Percentiles rank a stretch among this genome's conserved stretches.
Conservation (phyloP, 2,329 filamentous ascomycete genomes). For the Neopestalotiopsis sp. region DNA sequence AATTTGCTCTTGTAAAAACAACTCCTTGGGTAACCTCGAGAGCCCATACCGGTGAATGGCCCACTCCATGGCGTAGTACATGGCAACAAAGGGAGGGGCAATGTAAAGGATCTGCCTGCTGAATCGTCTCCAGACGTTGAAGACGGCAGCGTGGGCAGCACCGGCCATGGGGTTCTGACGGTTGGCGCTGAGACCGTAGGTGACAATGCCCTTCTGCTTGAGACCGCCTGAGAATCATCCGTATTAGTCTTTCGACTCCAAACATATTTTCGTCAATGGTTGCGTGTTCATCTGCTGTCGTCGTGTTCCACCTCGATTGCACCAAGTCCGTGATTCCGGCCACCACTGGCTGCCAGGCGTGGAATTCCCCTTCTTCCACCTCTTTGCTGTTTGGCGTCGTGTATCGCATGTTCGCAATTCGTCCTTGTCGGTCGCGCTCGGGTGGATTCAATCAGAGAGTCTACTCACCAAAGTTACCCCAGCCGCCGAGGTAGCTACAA, state of each 20-base stretch:
- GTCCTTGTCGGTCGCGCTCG: constrained; percentile 3
- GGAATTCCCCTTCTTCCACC: background rate
- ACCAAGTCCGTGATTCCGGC: background rate
- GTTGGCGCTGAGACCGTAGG: constrained; percentile 83
- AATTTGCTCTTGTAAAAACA: background rate
- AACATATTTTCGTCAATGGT: background rate
- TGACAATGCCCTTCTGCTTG: constrained; percentile 68
- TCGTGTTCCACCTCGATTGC: background rate
- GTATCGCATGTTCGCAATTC: constrained; percentile 18
- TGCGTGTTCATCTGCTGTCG: background rate
- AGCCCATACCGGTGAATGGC: constrained; percentile 80
- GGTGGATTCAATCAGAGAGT: background rate
- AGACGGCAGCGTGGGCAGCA: constrained; percentile 78
- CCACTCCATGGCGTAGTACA: constrained; percentile 87
- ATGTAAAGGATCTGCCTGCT: constrained; percentile 87
- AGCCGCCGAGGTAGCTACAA: constrained; percentile 73
- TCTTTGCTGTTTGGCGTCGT: constrained; percentile 24
- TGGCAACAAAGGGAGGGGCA: constrained; percentile 75
- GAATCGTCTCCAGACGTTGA: constrained; percentile 91
- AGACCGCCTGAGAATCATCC: constrained; percentile 49
- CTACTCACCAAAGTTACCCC: constrained; percentile 76
- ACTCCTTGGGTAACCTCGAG: constrained; percentile 56
- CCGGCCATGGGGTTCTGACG: constrained; percentile 86
- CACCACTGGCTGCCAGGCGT: background rate
- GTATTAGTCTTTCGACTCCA: background rate